Base-by-base conservation (phyloP, 371 early-diverging fungal species). In the Mucor velutinosus region DNA sequence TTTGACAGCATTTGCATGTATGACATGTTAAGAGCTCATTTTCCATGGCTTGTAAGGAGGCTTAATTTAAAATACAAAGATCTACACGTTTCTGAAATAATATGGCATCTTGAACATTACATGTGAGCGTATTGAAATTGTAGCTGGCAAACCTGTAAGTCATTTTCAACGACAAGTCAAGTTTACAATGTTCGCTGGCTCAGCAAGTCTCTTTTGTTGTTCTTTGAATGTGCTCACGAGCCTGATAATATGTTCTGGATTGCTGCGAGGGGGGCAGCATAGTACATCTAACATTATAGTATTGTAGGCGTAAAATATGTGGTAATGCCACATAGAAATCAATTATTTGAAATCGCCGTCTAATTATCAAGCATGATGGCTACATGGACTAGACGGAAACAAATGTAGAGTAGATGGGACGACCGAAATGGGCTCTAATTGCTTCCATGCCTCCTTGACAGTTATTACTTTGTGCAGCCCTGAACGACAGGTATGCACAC, bases 21-120 rank as follows among this genome's bases (percentile, higher is more conserved):
- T 27, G 53, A 27, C 27, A 53, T 49, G 23, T 25, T 10, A 19
- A 23, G 3, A 53, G 53, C 53, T 23, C 27, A 53, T 53, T 11
- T 12, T 14, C 27, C 12, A 53, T 23, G 27, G 27, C 27, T 53
- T 53, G 53, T 14, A 25, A 27, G 53, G 53, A 53, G 53, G 27
- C 53, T 27, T 53, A 53, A 23, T 53, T 53, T 53, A 53, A 53
- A 53, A 53, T 53, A 41, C 41, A 53, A 53, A 53, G 27, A 53
- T 53, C 27, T 23, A 53, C 53, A 53, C 53, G 53, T 53, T 53
- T 53, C 27, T 53, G 27, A 15, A 23, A 27, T 25, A 53, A 53
- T 25, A 53, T 27, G 27, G 53, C 27, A 27, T 53, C 15, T 53
- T 25, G 3, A 53, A 27, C 0, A 53, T 14, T 53, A 25, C 53